Conservation (phyloP, 2,329 filamentous ascomycete species). For the Hansfordia pulvinata region DNA sequence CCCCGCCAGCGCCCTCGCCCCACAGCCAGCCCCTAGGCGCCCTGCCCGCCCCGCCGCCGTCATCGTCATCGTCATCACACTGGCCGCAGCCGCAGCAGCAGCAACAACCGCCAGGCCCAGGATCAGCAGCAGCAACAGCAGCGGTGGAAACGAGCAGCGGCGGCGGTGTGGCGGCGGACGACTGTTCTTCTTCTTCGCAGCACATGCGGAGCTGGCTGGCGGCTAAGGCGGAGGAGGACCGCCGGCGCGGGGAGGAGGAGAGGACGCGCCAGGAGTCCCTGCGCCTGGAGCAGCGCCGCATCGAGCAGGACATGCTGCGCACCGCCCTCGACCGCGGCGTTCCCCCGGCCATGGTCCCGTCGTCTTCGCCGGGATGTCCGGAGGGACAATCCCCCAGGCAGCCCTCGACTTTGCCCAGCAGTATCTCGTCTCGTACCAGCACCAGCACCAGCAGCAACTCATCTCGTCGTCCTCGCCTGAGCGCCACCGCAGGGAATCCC, state of each 20-base stretch:
- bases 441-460: no score
- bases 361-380: conserved; percentile 60
- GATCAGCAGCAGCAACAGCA: no score
- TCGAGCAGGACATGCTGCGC: conserved; percentile 60
- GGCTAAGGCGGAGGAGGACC: conserved; percentile 62
- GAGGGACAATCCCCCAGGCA: conserved; percentile 44
- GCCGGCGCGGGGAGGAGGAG: conserved; percentile 61
- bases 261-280: conserved; percentile 50
- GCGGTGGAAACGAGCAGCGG: no score
- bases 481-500: conserved; percentile 38
- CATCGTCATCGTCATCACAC: no score
- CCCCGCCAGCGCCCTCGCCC: conserved; percentile 1
- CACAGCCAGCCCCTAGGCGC: conserved; percentile 1
- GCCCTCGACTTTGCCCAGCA: conserved; percentile 58
- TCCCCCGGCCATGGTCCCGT: conserved; percentile 62
- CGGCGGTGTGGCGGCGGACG: no score
- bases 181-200: conserved; percentile 17
- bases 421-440: conserved; percentile 41
- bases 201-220: conserved; percentile 46
- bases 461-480: no score
- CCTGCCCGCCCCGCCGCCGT: conserved; percentile 8
- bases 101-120: conserved; percentile 12
- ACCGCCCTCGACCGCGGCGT: conserved; percentile 57
- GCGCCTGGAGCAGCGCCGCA: conserved; percentile 56
- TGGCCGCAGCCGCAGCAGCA: conserved; percentile 14